Evolutionary conservation across 768 basidiomycete species (phyloP), one percentile per base, ranked within the genome.

Genomic region (Punctularia strigosozonata): DNA sequence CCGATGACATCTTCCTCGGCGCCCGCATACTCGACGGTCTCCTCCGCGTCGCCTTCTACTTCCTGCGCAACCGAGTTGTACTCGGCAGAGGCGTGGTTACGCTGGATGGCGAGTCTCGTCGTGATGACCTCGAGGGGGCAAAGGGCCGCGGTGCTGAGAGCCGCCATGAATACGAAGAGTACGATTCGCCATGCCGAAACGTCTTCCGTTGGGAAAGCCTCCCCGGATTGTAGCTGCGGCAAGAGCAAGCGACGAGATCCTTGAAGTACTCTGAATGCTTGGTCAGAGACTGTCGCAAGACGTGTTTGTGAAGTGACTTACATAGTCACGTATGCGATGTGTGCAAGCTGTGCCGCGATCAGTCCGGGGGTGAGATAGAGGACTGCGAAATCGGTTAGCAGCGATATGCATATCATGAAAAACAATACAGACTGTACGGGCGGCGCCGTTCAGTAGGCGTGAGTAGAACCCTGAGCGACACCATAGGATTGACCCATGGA

Each of bases 1-100:
- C 84, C 85, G 45, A 90, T 86, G 14, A 90, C 87, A 47, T 90
- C 87, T 50, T 90, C 86, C 20, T 81, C 77, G 4, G 64, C 57
- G 13, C 79, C 81, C 19, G 73, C 65, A 47, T 75, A 89, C 46
- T 84, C 81, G 4, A 62, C 57, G 1, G 62, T 59, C 33, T 74
- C 71, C 41, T 83, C 71, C 3, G 61, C 63, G 47, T 81, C 77
- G 5, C 73, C 75, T 28, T 79, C 78, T 14, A 74, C 73, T 47
- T 88, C 83, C 50, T 85, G 81, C 3, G 75, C 61, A 22, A 83
- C 73, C 1, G 82, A 77, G 45, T 84, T 81, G 50, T 73, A 83
- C 40, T 80, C 82, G 4, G 76, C 61, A 13, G 79, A 76, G 5
- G 79, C 75, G 46, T 88, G 85, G 46, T 89, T 90, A 38, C 87